Evolutionary conservation across 1,284 basidiomycete genomes (phyloP).

Genomic region (Trichosporon sp.): DNA sequence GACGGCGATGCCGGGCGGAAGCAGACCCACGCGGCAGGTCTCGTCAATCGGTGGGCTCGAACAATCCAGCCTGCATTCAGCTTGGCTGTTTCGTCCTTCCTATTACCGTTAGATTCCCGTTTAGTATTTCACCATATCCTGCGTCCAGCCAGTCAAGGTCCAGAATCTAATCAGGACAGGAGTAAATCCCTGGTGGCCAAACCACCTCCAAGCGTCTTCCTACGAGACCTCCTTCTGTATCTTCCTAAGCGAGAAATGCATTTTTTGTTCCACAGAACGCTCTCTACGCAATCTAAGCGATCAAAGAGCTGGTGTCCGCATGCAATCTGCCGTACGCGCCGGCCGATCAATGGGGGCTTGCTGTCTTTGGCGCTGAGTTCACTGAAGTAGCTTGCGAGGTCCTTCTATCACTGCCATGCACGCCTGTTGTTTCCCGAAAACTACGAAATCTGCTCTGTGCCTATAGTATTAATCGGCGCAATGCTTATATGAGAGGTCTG

Average conservation of each 20-base stretch:
- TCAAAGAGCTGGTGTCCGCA: constrained; percentile 8
- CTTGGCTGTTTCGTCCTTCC: too few species aligned
- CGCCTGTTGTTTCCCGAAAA: too few species aligned
- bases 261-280: background rate
- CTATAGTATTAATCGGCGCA: too few species aligned
- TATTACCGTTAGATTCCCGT: too few species aligned
- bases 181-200: background rate
- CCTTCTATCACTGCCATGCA: too few species aligned
- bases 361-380: too few species aligned
- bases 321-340: constrained; percentile 12
- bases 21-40: background rate
- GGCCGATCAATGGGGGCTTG: too few species aligned
- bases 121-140: too few species aligned
- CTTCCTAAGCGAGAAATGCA: background rate
- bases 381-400: too few species aligned
- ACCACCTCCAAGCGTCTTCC: background rate
- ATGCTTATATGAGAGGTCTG: too few species aligned
- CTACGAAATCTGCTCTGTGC: too few species aligned
- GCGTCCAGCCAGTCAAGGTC: too few species aligned
- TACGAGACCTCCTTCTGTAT: background rate
- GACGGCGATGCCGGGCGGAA: background rate
- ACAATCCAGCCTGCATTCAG: background rate
- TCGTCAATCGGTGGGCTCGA: background rate
- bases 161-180: background rate
- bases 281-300: background rate